A percentile compares a stretch with the other conserved stretches of the same genome.
phyloP scores from a whole-genome alignment of 345 rosid species.

The Cochlearia excelsa region DNA sequence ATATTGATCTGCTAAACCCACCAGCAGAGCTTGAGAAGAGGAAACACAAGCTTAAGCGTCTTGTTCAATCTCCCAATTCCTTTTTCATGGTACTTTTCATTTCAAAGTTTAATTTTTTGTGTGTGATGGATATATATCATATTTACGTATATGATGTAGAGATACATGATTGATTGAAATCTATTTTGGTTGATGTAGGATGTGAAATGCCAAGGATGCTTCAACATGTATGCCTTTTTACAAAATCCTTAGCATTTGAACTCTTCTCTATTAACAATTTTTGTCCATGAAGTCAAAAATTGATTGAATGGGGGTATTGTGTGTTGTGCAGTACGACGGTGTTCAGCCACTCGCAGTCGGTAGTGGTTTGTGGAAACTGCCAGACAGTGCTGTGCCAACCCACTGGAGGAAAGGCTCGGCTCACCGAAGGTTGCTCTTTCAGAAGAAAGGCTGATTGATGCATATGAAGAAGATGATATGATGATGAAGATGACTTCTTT shows the following conservation, averaged over 20 bases:
- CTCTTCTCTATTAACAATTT: no score
- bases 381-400: constrained; percentile 57
- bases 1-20: constrained; percentile 64
- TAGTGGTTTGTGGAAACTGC: constrained; percentile 58
- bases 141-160: no score
- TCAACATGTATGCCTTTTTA: constrained; percentile 44
- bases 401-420: constrained; percentile 53
- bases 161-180: neutral
- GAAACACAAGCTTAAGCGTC: constrained; percentile 78
- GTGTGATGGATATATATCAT: no score
- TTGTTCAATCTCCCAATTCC: constrained; percentile 64
- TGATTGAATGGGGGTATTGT: neutral
- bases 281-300: no score
- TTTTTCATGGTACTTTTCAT: constrained; percentile 49
- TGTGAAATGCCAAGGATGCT: constrained; percentile 60
- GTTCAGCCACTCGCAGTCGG: constrained; percentile 63
- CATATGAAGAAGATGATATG: neutral
- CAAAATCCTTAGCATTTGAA: no score
- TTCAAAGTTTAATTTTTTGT: neutral
- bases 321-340: constrained; percentile 46
- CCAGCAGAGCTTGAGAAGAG: constrained; percentile 71
- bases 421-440: constrained; percentile 55
- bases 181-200: constrained; percentile 34
- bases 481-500: no score
- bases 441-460: constrained; percentile 45